phyloP scores from a whole-genome alignment of 495 filamentous ascomycete species.

The Stereocaulon alpinum region DNA sequence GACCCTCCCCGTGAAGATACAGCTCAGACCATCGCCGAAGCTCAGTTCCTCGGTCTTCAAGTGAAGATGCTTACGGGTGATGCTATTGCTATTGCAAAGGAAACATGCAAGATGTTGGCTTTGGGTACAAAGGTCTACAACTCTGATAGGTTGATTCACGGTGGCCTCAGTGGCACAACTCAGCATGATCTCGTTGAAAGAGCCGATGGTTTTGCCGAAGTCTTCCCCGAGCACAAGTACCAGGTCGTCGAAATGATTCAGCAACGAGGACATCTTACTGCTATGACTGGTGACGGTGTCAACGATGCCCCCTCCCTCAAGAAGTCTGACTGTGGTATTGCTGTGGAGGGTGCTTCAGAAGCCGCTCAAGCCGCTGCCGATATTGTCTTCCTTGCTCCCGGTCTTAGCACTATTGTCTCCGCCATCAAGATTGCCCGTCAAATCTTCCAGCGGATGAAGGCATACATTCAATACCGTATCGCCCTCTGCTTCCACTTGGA shows the following conservation, averaged over 20 bases:
- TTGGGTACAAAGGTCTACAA: slow-evolving; percentile 71
- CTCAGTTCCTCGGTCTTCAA: slow-evolving; percentile 63
- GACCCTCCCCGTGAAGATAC: slow-evolving; percentile 70
- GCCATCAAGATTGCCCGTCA: slow-evolving; percentile 70
- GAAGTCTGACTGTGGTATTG: slow-evolving; percentile 81
- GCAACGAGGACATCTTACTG: slow-evolving; percentile 90
- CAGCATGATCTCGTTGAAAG: slow-evolving; percentile 69
- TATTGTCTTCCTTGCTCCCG: slow-evolving; percentile 70
- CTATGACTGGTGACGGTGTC: slow-evolving; percentile 97
- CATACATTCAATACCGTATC: slow-evolving; percentile 73
- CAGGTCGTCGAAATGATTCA: slow-evolving; percentile 95
- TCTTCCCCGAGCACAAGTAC: slow-evolving; percentile 97
- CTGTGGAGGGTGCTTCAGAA: slow-evolving; percentile 67
- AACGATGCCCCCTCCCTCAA: slow-evolving; percentile 95
- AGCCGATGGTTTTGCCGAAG: slow-evolving; percentile 67
- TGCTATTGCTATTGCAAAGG: slow-evolving; percentile 68
- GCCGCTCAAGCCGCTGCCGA: slow-evolving; percentile 68
- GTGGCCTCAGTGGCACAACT: slow-evolving; percentile 60
- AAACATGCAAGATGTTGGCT: slow-evolving; percentile 73
- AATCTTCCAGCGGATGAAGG: slow-evolving; percentile 78
- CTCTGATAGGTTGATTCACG: slow-evolving; percentile 63
- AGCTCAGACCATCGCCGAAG: slow-evolving; percentile 66
- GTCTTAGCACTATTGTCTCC: slow-evolving; percentile 65
- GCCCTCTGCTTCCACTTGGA: slow-evolving; percentile 67
- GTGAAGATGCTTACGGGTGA: slow-evolving; percentile 78